Conservation (phyloP, 2,329 filamentous ascomycete species). For the Dothiorella sarmentorum region DNA sequence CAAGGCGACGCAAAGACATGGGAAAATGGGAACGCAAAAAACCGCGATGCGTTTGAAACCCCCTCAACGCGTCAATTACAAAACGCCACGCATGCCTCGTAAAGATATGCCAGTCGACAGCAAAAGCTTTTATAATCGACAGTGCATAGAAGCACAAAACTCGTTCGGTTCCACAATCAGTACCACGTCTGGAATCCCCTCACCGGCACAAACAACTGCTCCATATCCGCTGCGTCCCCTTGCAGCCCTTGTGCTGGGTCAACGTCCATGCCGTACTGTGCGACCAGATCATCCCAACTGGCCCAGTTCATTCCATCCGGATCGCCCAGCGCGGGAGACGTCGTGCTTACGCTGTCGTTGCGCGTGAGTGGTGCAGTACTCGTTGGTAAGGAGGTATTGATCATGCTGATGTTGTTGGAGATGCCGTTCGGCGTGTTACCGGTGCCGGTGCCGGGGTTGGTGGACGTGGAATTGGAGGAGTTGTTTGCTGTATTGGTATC, state of each 20-base stretch:
- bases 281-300: slow-evolving; percentile 48
- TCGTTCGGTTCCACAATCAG: too few relatives aligned
- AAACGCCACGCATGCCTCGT: too few relatives aligned
- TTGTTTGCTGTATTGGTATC: not conserved
- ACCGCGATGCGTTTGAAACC: too few relatives aligned
- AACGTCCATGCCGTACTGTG: slow-evolving; percentile 45
- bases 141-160: not conserved
- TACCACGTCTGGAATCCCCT: slow-evolving; percentile 12
- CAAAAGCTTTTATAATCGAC: too few relatives aligned
- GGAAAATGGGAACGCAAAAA: too few relatives aligned
- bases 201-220: slow-evolving; percentile 1
- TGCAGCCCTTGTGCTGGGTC: slow-evolving; percentile 17
- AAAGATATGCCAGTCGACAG: too few relatives aligned
- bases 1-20: too few relatives aligned
- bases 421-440: slow-evolving; percentile 3
- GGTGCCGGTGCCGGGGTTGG: not conserved
- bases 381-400: not conserved
- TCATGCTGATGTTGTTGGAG: slow-evolving; percentile 17
- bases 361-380: not conserved
- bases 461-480: not conserved
- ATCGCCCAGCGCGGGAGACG: slow-evolving; percentile 1
- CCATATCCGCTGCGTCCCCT: not conserved
- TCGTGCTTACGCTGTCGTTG: not conserved
- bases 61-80: too few relatives aligned
- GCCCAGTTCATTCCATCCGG: slow-evolving; percentile 44